Percentiles rank a stretch among this genome's conserved stretches.
phyloP scores from a whole-genome alignment of 2,329 filamentous ascomycete species.

The Ascosphaera aggregata region DNA sequence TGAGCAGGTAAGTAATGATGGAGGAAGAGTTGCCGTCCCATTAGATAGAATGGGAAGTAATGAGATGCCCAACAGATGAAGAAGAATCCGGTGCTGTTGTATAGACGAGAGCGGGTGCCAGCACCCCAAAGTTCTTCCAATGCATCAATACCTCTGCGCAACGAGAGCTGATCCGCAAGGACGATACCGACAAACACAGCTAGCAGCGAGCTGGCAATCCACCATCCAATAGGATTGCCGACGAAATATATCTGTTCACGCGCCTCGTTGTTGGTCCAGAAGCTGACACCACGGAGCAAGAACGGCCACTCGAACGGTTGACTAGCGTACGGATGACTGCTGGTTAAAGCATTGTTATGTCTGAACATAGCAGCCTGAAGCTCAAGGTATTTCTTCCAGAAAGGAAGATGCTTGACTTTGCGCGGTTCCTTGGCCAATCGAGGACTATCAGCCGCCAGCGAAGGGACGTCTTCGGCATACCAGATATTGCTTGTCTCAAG shows the following conservation, averaged over 20 bases:
- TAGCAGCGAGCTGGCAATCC: constrained; percentile 67
- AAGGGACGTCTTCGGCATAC: constrained; percentile 73
- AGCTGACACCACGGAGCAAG: constrained; percentile 80
- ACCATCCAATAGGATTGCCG: constrained; percentile 90
- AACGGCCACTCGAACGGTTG: constrained; percentile 98
- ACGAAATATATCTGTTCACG: constrained; percentile 97
- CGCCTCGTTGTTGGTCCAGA: constrained; percentile 95
- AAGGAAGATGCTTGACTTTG: constrained; percentile 91
- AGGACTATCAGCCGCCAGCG: constrained; percentile 35
- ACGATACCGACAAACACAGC: constrained; percentile 49
- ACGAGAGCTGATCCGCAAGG: constrained; percentile 70
- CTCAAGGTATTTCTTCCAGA: constrained; percentile 93
- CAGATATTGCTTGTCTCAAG: constrained; percentile 91
- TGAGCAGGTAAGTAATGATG: constrained; percentile 98
- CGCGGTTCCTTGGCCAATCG: constrained; percentile 75
- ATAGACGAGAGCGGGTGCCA: constrained; percentile 77
- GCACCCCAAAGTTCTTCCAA: constrained; percentile 62
- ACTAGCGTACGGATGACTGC: constrained; percentile 94
- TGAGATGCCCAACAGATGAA: constrained; percentile 98
- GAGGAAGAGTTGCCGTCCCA: constrained; percentile 97
- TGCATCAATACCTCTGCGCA: constrained; percentile 85
- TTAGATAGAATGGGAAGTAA: constrained; percentile 85
- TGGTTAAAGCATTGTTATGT: constrained; percentile 94
- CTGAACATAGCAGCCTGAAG: constrained; percentile 99
- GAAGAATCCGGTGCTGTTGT: constrained; percentile 71